Base-by-base conservation (phyloP, 192 early-diverging fungal species). In the Phycomyces nitens region DNA sequence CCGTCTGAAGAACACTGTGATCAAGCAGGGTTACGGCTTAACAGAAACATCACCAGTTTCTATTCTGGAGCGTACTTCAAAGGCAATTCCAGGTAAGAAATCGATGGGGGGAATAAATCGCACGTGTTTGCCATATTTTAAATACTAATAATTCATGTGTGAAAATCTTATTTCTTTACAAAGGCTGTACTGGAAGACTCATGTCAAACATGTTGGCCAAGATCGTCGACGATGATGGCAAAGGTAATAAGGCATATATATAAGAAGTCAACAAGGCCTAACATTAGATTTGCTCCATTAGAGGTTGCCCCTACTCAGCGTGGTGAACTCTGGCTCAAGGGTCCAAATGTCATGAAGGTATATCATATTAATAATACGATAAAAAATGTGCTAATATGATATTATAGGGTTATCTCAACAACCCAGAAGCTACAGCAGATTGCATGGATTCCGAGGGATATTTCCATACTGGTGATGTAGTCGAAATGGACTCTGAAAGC, bases 271-370 rank as follows among this genome's bases (percentile, higher is more conserved):
- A n/a, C n/a, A n/a, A n/a, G n/a, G n/a, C n/a, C 42, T 20, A 26
- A 3, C 41, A 38, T 41, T 22, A 42, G n/a, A 34, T 34, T 39
- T 27, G 34, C 26, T 34, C 27, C 9, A 20, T 26, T 56, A 77
- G 86, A 85, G 57, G 57, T 88, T 7, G 80, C 69, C 0, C 53
- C 68, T 24, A 73, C 77, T 29, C 65, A 88, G 52, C 65, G 58
- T 0, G 96, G 94, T 40, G 94, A 98, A 75, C 76, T 98, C 50
- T 94, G 89, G 78, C 65, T 95, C 62, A 65, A 64, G 41, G 63
- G 69, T 0, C 91, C 92, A 14, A 97, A 89, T 65, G 72, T 96
- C 53, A 94, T 94, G 92, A 86, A 85, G 64, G 67, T 62, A 62
- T 7, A 34, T 21, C 1, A 22, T 49, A 11, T 15, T 22, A 34